These are phyloP conservation scores for Suillus subalutaceus DNA, from an alignment of 768 basidiomycete species.

Conservation along the genomic window DNA sequence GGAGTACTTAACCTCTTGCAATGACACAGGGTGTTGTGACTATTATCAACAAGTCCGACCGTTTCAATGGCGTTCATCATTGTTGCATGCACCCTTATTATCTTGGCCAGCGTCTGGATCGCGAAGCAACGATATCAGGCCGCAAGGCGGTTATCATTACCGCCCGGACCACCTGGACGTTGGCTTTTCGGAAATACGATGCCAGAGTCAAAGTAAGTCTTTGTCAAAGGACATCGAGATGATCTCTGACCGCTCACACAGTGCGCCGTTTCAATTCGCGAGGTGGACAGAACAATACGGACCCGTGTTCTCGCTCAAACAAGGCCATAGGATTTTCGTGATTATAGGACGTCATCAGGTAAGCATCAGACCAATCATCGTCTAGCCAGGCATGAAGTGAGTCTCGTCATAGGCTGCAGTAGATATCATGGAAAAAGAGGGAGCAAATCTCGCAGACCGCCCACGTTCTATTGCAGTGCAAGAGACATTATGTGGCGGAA, in stretches of 20 bases:
- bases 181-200: conserved; percentile 28
- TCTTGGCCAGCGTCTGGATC: conserved; percentile 3
- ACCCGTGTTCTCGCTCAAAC: conserved; percentile 56
- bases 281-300: conserved; percentile 63
- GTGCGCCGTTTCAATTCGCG: conserved; percentile 40
- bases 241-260: background rate
- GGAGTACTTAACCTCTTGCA: no score
- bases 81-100: background rate
- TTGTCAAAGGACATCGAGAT: conserved; percentile 14
- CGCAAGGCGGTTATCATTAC: conserved; percentile 17
- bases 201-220: conserved; percentile 23
- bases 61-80: background rate
- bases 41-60: background rate
- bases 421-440: conserved; percentile 45
- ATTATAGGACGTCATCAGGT: conserved; percentile 27
- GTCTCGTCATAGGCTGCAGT: conserved; percentile 38
- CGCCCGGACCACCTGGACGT: conserved; percentile 27
- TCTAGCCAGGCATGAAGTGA: background rate
- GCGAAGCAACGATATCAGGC: background rate
- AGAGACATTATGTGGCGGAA: conserved; percentile 36
- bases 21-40: background rate
- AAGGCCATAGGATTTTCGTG: conserved; percentile 36
- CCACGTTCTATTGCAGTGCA: conserved; percentile 38
- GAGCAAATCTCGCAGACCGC: conserved; percentile 36
- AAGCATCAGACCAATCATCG: background rate